Conservation (phyloP, 306 rosid species). For the Fragaria vesca region DNA sequence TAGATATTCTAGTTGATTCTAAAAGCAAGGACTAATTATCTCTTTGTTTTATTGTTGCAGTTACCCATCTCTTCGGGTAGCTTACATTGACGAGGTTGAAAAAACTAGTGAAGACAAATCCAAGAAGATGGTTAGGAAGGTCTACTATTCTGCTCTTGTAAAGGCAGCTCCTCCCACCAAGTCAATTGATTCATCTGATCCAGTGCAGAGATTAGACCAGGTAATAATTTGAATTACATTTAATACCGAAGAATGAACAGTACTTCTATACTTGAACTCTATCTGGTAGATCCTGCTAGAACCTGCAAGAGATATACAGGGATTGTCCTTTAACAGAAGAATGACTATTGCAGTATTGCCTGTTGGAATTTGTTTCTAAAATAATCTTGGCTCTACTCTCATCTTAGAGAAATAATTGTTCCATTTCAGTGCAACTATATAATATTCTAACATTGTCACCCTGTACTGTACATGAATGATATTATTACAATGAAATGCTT, state of each 20-base stretch:
- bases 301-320: background rate
- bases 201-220: slow-evolving; percentile 79
- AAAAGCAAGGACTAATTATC: slow-evolving; percentile 17
- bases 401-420: background rate
- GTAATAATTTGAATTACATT: slow-evolving; percentile 33
- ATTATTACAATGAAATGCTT: slow-evolving; percentile 23
- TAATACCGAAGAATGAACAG: background rate
- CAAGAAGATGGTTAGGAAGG: slow-evolving; percentile 60
- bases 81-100: slow-evolving; percentile 96
- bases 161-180: slow-evolving; percentile 80
- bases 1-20: slow-evolving; percentile 12
- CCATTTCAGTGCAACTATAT: background rate
- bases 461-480: background rate
- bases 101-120: slow-evolving; percentile 59
- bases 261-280: slow-evolving; percentile 2
- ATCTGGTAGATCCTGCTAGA: slow-evolving; percentile 9
- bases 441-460: background rate
- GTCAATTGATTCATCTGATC: slow-evolving; percentile 72
- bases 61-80: slow-evolving; percentile 91
- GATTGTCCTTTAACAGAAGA: background rate
- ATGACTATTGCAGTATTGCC: background rate
- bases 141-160: slow-evolving; percentile 81
- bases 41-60: slow-evolving; percentile 39
- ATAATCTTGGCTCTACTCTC: background rate
- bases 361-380: background rate